Percentiles rank a stretch among this genome's conserved stretches.
phyloP scores from a whole-genome alignment of 139 green algal genomes.

The Tetraselmis chui region DNA sequence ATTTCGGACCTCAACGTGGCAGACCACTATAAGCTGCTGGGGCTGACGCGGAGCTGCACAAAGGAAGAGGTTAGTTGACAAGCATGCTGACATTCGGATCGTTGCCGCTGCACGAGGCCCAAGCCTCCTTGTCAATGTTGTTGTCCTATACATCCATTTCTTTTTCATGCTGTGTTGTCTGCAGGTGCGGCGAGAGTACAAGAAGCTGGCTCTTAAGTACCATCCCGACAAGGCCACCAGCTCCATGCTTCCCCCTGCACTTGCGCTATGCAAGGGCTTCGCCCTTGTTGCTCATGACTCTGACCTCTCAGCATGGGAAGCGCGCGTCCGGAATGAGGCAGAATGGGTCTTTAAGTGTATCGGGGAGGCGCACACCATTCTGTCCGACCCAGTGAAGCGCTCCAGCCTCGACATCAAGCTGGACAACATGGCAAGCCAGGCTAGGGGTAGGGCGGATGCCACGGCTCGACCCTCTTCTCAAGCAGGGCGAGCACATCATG shows the following conservation, averaged over 20 bases:
- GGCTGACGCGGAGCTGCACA: constrained; percentile 24
- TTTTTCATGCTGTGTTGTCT: too few relatives aligned
- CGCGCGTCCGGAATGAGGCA: background rate
- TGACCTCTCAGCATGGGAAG: background rate
- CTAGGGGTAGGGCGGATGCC: background rate
- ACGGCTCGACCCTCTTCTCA: background rate
- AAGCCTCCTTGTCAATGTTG: too few relatives aligned
- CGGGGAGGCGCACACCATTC: background rate
- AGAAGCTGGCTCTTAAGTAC: background rate
- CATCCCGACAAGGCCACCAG: background rate
- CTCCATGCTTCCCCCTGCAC: background rate
- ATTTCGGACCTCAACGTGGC: constrained; percentile 13
- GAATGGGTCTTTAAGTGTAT: background rate
- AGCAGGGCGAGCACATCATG: too few relatives aligned
- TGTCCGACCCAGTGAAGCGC: background rate
- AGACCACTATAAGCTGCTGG: constrained; percentile 60
- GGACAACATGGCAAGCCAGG: background rate
- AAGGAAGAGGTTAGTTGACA: background rate
- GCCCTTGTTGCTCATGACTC: background rate
- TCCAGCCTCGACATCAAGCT: background rate
- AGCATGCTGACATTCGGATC: too few relatives aligned
- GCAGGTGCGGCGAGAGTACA: background rate
- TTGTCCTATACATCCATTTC: too few relatives aligned
- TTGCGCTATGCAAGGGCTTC: background rate
- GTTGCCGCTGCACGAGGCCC: too few relatives aligned